phyloP scores from a whole-genome alignment of 768 basidiomycete genomes.

The Lentinus tigrinus region DNA sequence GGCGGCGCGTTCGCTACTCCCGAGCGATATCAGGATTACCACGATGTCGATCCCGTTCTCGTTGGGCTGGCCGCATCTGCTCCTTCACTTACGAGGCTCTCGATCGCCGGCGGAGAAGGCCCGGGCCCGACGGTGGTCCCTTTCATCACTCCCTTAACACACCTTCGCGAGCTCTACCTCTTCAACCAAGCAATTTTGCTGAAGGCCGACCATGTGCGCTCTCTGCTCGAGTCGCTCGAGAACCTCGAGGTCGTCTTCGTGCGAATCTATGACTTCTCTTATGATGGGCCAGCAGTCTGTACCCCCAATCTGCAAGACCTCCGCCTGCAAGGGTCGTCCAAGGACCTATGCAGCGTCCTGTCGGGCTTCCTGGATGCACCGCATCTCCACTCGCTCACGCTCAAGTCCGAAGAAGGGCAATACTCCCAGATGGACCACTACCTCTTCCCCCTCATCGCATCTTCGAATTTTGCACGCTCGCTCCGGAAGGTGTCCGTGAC shows the following conservation, averaged over 20 bases:
- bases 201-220: neutral
- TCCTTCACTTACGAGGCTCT: neutral
- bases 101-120: neutral
- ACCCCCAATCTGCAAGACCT: neutral
- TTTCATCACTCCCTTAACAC: neutral
- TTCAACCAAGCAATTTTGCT: neutral
- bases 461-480: neutral
- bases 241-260: neutral
- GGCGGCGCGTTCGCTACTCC: neutral
- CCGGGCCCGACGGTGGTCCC: neutral
- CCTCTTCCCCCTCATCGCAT: neutral
- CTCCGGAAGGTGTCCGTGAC: neutral
- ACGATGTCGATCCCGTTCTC: neutral
- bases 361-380: neutral
- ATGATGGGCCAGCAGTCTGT: neutral
- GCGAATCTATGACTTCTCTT: neutral
- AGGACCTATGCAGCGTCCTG: neutral
- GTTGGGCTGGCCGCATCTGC: neutral
- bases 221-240: neutral
- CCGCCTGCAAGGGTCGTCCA: neutral
- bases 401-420: neutral
- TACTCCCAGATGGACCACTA: neutral
- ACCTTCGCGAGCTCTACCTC: conserved; percentile 3
- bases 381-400: neutral
- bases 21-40: neutral